Percentiles rank a stretch among this genome's conserved stretches.
Conservation (phyloP, 495 filamentous ascomycete species). For the Acidiella bohemica region DNA sequence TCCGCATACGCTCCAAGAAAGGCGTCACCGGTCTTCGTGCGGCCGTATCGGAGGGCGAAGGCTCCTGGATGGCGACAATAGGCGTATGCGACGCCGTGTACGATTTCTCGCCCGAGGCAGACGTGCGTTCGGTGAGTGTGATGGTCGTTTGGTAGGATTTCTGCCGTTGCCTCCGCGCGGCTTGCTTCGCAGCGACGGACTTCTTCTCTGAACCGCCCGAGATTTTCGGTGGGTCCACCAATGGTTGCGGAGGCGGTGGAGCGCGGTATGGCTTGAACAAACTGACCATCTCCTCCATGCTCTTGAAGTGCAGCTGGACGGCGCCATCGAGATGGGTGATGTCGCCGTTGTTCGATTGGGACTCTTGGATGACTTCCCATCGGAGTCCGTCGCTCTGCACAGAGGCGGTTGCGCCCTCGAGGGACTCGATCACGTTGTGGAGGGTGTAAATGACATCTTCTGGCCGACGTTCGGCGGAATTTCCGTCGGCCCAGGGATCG, state of each 20-base stretch:
- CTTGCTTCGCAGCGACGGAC: slow-evolving; percentile 20
- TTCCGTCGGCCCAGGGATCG: slow-evolving; percentile 13
- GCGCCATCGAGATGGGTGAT: slow-evolving; percentile 24
- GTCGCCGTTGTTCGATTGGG: slow-evolving; percentile 26
- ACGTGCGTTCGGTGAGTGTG: slow-evolving; percentile 64
- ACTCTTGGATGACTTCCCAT: slow-evolving; percentile 35
- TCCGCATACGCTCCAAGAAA: slow-evolving; percentile 27
- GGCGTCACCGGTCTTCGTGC: no score
- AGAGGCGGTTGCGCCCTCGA: slow-evolving; percentile 40
- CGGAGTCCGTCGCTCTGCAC: slow-evolving; percentile 34
- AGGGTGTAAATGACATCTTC: slow-evolving; percentile 68
- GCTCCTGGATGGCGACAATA: slow-evolving; percentile 22
- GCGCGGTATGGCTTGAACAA: slow-evolving; percentile 64
- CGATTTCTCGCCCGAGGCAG: slow-evolving; percentile 52
- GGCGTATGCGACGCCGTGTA: slow-evolving; percentile 33
- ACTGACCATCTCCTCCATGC: slow-evolving; percentile 39
- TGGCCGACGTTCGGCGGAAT: slow-evolving; percentile 22
- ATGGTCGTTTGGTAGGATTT: slow-evolving; percentile 66
- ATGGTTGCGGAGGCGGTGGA: slow-evolving; percentile 57
- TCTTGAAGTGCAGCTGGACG: slow-evolving; percentile 18
- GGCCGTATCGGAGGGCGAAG: background rate
- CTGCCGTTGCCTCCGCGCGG: slow-evolving; percentile 23
- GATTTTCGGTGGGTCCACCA: slow-evolving; percentile 29
- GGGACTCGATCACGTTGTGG: slow-evolving; percentile 52
- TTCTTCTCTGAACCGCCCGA: slow-evolving; percentile 20